Base-by-base conservation (phyloP, 1,284 basidiomycete species). In the Singerocomus rubriflavus region DNA sequence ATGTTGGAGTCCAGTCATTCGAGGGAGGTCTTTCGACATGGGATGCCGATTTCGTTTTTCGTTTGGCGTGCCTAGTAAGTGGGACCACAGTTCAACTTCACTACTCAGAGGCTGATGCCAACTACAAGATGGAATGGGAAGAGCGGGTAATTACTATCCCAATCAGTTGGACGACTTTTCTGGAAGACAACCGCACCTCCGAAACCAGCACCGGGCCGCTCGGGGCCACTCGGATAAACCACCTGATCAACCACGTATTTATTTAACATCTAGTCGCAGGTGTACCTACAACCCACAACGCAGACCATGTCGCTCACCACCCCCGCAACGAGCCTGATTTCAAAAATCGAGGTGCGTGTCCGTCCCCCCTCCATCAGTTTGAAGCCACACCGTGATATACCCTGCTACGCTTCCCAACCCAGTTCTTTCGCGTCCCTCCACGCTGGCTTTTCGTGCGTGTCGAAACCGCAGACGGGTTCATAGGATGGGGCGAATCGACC, bases 381-480 rank as follows among this genome's bases (percentile, higher is more conserved):
- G n/a, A 21, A 17, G 14, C 12, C 12, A 31, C n/a, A 35, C 34
- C 37, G 12, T 38, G 13, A 38, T 4, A 39, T 10, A 27, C 25
- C 21, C 7, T 21, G 21, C 21, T 4, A 21, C 21, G 21, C 8
- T 29, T 33, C 17, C 38, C 10, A 10, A 16, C 6, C 11, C 33
- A 82, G 79, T 69, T 73, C 44, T 91, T 91, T 67, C 81, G 85
- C 52, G 73, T 90, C 14, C 82, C 83, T 26, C 86, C 87, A 0
- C 76, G 85, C 53, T 90, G 88, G 88, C 72, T 91, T 12, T 88
- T 91, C 59, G 82, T 90, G 25, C 78, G 85, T 6, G 77, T 90
- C 16, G 82, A 85, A 61, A 89, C 85, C 0, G 74, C 76, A 8
- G 79, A 82, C 43, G 85, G 83, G 1, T 70, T 84, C 31, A 76